Conservation (phyloP, 129 eudicot species). For the Ambrosia trifida region DNA sequence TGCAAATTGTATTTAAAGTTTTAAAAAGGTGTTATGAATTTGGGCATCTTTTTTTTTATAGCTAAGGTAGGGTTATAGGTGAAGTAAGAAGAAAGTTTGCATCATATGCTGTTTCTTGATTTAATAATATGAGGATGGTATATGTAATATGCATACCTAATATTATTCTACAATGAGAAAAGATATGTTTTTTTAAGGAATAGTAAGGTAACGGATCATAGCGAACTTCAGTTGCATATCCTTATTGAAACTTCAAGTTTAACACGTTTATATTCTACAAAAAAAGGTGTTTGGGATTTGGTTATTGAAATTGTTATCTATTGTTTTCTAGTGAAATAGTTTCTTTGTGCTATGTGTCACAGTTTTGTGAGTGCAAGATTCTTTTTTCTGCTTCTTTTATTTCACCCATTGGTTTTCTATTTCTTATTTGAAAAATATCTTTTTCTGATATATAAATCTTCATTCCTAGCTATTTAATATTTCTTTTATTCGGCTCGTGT, state of each 20-base stretch:
- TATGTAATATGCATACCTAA: constrained; percentile 35
- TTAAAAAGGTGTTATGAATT: not conserved
- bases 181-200: constrained; percentile 16
- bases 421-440: no score
- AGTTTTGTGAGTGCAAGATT: no score
- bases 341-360: no score
- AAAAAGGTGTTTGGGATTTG: not conserved
- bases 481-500: no score
- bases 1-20: not conserved
- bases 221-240: constrained; percentile 25
- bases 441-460: no score
- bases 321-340: no score
- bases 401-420: no score
- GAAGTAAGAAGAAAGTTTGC: constrained; percentile 22
- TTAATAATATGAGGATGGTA: constrained; percentile 22
- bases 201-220: constrained; percentile 21
- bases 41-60: constrained; percentile 15
- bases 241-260: not conserved
- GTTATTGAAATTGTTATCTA: no score
- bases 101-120: constrained; percentile 33
- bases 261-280: not conserved
- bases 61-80: constrained; percentile 28
- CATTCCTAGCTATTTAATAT: no score
- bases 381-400: no score
- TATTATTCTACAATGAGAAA: constrained; percentile 25